Conservation (phyloP, 2,329 filamentous ascomycete genomes). For the Cercospora sojina region DNA sequence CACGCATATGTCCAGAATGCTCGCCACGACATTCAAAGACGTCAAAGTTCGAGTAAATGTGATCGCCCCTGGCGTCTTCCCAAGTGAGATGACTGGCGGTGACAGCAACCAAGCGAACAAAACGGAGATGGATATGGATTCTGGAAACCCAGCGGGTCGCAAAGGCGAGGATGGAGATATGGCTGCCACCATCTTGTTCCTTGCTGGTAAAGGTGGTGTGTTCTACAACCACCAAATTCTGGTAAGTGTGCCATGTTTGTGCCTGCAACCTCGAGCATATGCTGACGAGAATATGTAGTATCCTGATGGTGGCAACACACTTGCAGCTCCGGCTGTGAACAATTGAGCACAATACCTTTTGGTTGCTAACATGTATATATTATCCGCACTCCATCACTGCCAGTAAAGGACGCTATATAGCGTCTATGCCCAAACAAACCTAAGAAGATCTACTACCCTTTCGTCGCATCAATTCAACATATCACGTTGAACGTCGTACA, state of each 20-base stretch:
- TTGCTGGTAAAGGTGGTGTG: constrained; percentile 52
- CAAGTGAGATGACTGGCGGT: constrained; percentile 51
- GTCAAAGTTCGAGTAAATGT: constrained; percentile 47
- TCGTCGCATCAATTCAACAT: neutral
- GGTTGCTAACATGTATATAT: neutral
- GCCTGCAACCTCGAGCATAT: neutral
- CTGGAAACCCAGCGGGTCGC: constrained; percentile 48
- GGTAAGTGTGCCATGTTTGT: constrained; percentile 40
- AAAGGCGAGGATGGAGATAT: constrained; percentile 52
- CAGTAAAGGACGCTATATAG: neutral
- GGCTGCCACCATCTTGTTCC: constrained; percentile 52
- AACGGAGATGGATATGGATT: constrained; percentile 43
- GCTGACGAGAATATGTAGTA: constrained; percentile 1
- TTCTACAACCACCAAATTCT: constrained; percentile 57
- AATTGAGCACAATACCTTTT: neutral
- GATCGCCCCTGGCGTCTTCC: constrained; percentile 48
- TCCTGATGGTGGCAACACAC: constrained; percentile 18
- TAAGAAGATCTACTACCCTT: neutral
- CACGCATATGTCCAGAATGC: constrained; percentile 48
- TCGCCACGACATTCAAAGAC: constrained; percentile 47
- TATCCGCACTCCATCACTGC: neutral
- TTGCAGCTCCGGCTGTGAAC: constrained; percentile 16
- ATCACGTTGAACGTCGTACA: neutral
- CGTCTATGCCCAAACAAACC: neutral
- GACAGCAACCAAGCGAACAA: constrained; percentile 50